These are phyloP conservation scores for Fraxinus baroniana DNA, from an alignment of 305 asterid species.

Conservation along the genomic window DNA sequence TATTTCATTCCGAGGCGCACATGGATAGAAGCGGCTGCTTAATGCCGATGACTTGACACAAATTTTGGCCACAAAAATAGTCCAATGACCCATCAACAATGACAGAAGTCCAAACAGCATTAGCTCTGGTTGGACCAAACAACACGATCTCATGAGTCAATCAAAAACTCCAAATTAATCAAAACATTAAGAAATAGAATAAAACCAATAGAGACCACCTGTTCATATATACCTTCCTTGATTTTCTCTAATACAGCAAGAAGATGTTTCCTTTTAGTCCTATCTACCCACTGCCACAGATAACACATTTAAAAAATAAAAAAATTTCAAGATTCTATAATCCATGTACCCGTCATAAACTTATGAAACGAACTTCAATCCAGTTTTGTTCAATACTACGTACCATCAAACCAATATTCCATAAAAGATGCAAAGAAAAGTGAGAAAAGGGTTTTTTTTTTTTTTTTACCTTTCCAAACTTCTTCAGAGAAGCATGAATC, in stretches of 20 bases:
- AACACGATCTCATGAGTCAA: not conserved
- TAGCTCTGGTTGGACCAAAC: conserved; percentile 54
- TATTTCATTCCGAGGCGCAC: conserved; percentile 40
- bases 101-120: conserved; percentile 92
- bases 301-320: not conserved
- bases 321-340: conserved; percentile 6
- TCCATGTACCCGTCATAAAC: not conserved
- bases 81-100: conserved; percentile 94
- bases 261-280: conserved; percentile 77
- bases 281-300: conserved; percentile 69
- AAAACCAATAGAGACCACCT: not conserved
- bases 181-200: not conserved
- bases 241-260: conserved; percentile 74
- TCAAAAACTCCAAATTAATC: not conserved
- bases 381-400: not conserved
- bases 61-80: conserved; percentile 65
- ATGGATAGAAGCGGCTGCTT: conserved; percentile 81
- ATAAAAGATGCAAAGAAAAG: not conserved
- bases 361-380: not conserved
- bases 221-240: conserved; percentile 63
- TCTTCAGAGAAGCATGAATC: conserved; percentile 65
- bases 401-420: not conserved
- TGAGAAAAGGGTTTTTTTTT: not conserved
- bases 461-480: conserved; percentile 50
- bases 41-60: conserved; percentile 71